phyloP scores from a whole-genome alignment of 1,284 basidiomycete species.

The Phellinidium pouzarii region DNA sequence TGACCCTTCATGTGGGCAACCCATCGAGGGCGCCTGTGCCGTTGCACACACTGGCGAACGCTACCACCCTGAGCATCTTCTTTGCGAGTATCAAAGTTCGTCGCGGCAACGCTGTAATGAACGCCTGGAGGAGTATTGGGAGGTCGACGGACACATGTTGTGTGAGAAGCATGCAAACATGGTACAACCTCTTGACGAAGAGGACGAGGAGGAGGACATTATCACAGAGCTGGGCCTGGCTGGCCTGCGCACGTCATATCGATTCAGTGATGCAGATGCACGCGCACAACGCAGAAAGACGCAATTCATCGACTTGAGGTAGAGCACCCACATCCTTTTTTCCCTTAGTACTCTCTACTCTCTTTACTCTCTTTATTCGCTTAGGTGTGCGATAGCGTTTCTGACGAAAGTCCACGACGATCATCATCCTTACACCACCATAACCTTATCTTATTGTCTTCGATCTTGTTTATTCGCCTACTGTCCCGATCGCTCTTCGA shows the following conservation, averaged over 20 bases:
- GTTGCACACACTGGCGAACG: constrained; percentile 69
- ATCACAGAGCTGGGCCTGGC: constrained; percentile 7
- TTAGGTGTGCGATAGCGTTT: neutral
- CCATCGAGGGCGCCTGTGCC: constrained; percentile 87
- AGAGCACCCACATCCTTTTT: neutral
- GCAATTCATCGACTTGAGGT: constrained; percentile 18
- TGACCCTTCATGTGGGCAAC: constrained; percentile 68
- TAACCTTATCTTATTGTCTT: neutral
- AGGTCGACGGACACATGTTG: constrained; percentile 73
- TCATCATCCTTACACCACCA: neutral
- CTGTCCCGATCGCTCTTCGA: neutral
- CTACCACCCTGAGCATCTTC: constrained; percentile 81
- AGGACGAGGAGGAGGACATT: neutral
- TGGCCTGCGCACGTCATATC: neutral
- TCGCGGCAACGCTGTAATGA: constrained; percentile 38
- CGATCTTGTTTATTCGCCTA: neutral
- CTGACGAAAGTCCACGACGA: neutral
- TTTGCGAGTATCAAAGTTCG: constrained; percentile 44
- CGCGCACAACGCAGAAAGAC: constrained; percentile 17
- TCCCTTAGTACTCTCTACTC: neutral
- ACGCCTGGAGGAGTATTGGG: constrained; percentile 75
- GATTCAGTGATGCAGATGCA: constrained; percentile 11
- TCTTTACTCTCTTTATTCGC: neutral
- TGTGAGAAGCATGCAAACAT: constrained; percentile 68
- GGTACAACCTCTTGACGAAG: constrained; percentile 4